Evolutionary conservation across 73 alveolate species (phyloP), one percentile per base, ranked within the genome.

Genomic region (Paramecium biaurelia): DNA sequence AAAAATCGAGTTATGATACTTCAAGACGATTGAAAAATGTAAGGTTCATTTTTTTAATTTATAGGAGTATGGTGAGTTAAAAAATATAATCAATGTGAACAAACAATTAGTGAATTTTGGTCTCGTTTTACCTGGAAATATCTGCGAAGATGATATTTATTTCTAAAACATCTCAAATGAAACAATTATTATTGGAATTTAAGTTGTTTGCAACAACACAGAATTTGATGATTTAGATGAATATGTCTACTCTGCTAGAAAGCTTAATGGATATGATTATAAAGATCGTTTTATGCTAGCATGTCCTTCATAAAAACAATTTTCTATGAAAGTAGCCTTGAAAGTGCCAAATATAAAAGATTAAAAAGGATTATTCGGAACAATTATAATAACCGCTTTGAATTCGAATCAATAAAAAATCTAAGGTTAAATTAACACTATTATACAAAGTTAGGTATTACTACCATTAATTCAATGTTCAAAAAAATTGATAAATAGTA

Each of bases 201-300:
- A 42, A 41, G 76, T 79, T n/a, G 26, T 89, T 7, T 89, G 94
- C 45, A n/a, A 45, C 1, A 89, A 89, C 76, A 58, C 94, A 57
- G 94, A 89, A 70, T 89, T 70, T 41, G 94, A 89, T 89, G 87
- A 82, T 70, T 67, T 70, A 24, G 94, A 82, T 28, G 94, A 89
- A 30, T 89, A 89, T 70, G 94, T 89, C 32, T 89, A 70, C 26
- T 70, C 92, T 11, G 87, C 87, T 14, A 76, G 94, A 70, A 89
- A 89, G 47, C 70, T 82, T 4, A 89, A 70, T 38, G 87, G 87
- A 15, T 89, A 89, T 70, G 94, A 89, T 70, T 89, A 89, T 18
- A 89, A 89, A 70, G 94, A 89, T 70, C 79, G 84, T 18, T 68
- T 89, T 53, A 89, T 89, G 94, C 42, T 89, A 12, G 85, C 94